A percentile compares a stretch with the other conserved stretches of the same genome.
Evolutionary conservation across 805 yeast genomes (phyloP).

Genomic region (Candida tibetensis): DNA sequence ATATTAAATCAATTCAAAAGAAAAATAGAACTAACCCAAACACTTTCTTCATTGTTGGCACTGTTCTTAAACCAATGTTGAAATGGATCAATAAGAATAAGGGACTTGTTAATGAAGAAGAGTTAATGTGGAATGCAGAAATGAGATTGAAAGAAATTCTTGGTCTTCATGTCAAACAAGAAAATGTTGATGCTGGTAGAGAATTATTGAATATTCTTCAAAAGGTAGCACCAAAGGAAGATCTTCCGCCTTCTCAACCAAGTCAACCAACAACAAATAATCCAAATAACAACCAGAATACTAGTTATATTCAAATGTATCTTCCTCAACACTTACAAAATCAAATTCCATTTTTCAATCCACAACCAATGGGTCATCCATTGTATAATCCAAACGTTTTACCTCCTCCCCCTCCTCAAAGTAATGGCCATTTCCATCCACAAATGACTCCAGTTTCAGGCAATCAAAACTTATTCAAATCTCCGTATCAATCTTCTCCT

Average conservation of each 20-base stretch:
- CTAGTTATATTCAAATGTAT: slow-evolving; percentile 22
- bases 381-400: background rate
- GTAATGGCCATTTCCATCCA: background rate
- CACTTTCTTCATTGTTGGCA: slow-evolving; percentile 44
- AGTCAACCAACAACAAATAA: background rate
- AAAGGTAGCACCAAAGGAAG: slow-evolving; percentile 21
- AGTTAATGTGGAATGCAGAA: slow-evolving; percentile 63
- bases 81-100: slow-evolving; percentile 57
- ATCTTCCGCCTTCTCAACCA: background rate
- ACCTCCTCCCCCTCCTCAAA: slow-evolving; percentile 6
- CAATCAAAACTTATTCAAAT: slow-evolving; percentile 1
- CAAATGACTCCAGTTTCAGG: slow-evolving; percentile 2
- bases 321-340: slow-evolving; percentile 34
- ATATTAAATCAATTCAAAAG: slow-evolving; percentile 44
- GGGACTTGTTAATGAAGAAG: slow-evolving; percentile 50
- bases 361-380: slow-evolving; percentile 8
- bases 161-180: slow-evolving; percentile 47
- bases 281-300: background rate
- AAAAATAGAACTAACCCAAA: slow-evolving; percentile 38
- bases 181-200: slow-evolving; percentile 66
- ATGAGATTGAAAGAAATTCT: slow-evolving; percentile 59
- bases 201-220: slow-evolving; percentile 64
- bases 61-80: slow-evolving; percentile 50
- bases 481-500: slow-evolving; percentile 1
- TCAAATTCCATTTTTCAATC: slow-evolving; percentile 8